phyloP scores from a whole-genome alignment of 768 basidiomycete genomes.

The Xerocomus brunneocitrinus region DNA sequence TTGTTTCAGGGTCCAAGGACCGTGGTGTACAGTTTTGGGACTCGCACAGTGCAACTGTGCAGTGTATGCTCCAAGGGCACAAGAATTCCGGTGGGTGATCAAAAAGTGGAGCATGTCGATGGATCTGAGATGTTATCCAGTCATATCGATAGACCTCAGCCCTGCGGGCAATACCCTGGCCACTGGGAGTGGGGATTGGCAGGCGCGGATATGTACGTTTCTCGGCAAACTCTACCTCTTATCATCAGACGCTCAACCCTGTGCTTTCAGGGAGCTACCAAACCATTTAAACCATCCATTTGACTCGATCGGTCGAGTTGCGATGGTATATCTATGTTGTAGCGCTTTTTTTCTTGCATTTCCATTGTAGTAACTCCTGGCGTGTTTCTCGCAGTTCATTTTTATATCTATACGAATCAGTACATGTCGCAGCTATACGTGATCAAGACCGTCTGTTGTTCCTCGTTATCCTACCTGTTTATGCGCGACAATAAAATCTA shows the following conservation, averaged over 20 bases:
- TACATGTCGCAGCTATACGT: slow-evolving; percentile 1
- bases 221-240: neutral
- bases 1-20: slow-evolving; percentile 95
- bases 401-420: slow-evolving; percentile 24
- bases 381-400: slow-evolving; percentile 6
- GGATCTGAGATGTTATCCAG: slow-evolving; percentile 30
- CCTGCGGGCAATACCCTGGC: slow-evolving; percentile 58
- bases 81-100: slow-evolving; percentile 59
- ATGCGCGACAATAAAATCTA: slow-evolving; percentile 1
- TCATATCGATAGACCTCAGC: slow-evolving; percentile 70
- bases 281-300: slow-evolving; percentile 21
- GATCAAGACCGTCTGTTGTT: slow-evolving; percentile 5
- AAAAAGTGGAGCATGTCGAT: neutral
- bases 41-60: slow-evolving; percentile 69
- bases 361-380: slow-evolving; percentile 17
- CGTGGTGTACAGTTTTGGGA: slow-evolving; percentile 96
- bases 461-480: slow-evolving; percentile 2
- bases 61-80: slow-evolving; percentile 85
- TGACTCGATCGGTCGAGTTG: slow-evolving; percentile 6
- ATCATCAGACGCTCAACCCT: slow-evolving; percentile 1
- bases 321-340: slow-evolving; percentile 22
- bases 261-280: slow-evolving; percentile 27
- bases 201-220: slow-evolving; percentile 61
- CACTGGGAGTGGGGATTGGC: slow-evolving; percentile 68
- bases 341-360: slow-evolving; percentile 26